Base-by-base conservation (phyloP, 1,284 basidiomycete species). In the Cryptococcus sp. region DNA sequence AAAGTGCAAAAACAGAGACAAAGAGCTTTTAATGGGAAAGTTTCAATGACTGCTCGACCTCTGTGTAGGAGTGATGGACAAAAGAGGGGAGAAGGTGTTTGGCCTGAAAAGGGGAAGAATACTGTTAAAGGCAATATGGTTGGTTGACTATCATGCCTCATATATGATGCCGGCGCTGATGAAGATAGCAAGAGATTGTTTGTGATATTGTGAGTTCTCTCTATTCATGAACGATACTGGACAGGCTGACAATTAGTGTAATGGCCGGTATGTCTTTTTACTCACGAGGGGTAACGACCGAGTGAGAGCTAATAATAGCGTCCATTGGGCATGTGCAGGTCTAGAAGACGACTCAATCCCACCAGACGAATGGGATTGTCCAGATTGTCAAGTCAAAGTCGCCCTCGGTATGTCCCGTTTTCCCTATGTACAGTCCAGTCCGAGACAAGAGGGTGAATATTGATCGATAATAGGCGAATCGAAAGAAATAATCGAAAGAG, bases 241-340 rank as follows among this genome's bases (percentile, higher is more conserved):
- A 22, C 13, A 2, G 11, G 32, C 43, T 28, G 24, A 46, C 28
- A 4, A 2, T 3, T 19, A 52, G 54, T 52, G 49, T 42, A 21
- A 46, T 19, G 50, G 39, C n/a, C 24, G 47, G 54, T 52, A 41
- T 56, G 57, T 54, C 48, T 32, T 40, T 23, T 3, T 40, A 14
- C 7, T 45, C 2, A 22, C 5, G 18, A 2, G 19, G 45, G 44
- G 46, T 48, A 24, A 55, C 23, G 34, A 39, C 1, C 2, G 24
- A 39, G 14, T n/a, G n/a, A n/a, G n/a, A n/a, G 36, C 36, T 16
- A 39, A 16, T 39, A 19, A 39, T 39, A 62, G 60, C n/a, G 55
- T 58, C 0, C 60, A 62, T 34, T 62, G 52, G 52, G 57, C 54
- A 3, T 62, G 60, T 41, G 60, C 60, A 4, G 55, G 60, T 16